Conservation (phyloP, 2,329 filamentous ascomycete genomes). For the Colletotrichum limetticola region DNA sequence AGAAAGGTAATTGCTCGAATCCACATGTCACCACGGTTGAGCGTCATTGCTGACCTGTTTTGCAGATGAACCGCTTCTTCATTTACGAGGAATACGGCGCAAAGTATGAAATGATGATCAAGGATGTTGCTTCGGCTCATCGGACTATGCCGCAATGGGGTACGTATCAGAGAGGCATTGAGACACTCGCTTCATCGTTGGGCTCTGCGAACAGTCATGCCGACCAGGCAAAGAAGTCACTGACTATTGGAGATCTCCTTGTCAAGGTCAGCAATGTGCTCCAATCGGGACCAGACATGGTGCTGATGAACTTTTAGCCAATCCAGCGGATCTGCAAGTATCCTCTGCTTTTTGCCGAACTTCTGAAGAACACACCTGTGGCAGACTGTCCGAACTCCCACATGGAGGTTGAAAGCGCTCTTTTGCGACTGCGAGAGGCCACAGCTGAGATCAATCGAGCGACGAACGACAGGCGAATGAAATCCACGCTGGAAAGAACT, state of each 20-base stretch:
- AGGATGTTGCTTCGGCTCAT: conserved; percentile 77
- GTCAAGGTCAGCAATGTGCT: conserved; percentile 76
- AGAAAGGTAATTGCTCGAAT: conserved; percentile 59
- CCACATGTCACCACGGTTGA: background rate
- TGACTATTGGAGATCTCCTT: conserved; percentile 86
- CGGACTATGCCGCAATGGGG: conserved; percentile 79
- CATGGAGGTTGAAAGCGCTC: conserved; percentile 79
- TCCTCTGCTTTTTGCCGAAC: conserved; percentile 84
- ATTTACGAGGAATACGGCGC: conserved; percentile 92
- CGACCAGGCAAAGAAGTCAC: conserved; percentile 75
- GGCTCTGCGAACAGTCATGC: conserved; percentile 74
- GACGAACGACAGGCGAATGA: conserved; percentile 79
- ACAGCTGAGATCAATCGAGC: conserved; percentile 85
- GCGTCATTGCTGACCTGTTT: background rate
- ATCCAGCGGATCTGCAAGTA: conserved; percentile 95
- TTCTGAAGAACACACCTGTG: conserved; percentile 85
- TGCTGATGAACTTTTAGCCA: conserved; percentile 64
- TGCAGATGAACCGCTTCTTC: conserved; percentile 82
- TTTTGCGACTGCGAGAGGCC: conserved; percentile 77
- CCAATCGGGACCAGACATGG: background rate
- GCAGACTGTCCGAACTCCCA: conserved; percentile 87
- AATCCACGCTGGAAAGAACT: conserved; percentile 80
- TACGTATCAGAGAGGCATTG: conserved; percentile 85
- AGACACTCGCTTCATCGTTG: conserved; percentile 81
- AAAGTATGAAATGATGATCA: conserved; percentile 87